Evolutionary conservation across 495 filamentous ascomycete species (phyloP).

Genomic region (Penicillium psychrofluorescens): DNA sequence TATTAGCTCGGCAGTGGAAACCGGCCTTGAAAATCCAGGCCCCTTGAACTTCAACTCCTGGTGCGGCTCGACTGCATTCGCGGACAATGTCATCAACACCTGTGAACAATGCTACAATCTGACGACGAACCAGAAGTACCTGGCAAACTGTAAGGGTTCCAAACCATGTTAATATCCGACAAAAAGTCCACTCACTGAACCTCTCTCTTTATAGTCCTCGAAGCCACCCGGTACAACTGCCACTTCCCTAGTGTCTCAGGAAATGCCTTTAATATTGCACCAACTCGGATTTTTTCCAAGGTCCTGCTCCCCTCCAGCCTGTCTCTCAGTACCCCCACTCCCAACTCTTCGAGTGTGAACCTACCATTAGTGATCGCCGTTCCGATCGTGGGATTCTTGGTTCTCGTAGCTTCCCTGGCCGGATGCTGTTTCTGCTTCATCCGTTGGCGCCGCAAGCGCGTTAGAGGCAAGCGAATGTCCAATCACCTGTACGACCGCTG

Average conservation of each 20-base stretch:
- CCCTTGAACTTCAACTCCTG: constrained; percentile 23
- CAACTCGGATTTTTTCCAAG: constrained; percentile 38
- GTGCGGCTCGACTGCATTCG: constrained; percentile 28
- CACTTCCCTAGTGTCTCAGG: constrained; percentile 29
- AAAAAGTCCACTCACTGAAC: too few species aligned
- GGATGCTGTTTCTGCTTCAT: constrained; percentile 35
- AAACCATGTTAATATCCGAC: neutral
- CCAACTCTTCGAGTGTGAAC: constrained; percentile 17
- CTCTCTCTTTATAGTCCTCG: constrained; percentile 30
- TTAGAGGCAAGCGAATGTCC: constrained; percentile 11
- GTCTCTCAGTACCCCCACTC: constrained; percentile 15
- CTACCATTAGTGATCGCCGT: constrained; percentile 40
- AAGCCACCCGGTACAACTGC: constrained; percentile 44
- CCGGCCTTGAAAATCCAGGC: constrained; percentile 21
- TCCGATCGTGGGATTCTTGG: constrained; percentile 36
- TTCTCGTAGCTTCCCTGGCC: constrained; percentile 16
- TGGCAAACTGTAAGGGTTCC: constrained; percentile 44
- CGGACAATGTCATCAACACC: constrained; percentile 31
- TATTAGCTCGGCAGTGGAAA: constrained; percentile 27
- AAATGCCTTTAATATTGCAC: constrained; percentile 30
- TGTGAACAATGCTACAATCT: constrained; percentile 42
- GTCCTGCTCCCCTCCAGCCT: constrained; percentile 31
- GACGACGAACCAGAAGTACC: constrained; percentile 32
- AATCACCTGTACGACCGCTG: constrained; percentile 22
- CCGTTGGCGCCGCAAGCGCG: constrained; percentile 26